Evolutionary conservation across 495 filamentous ascomycete species (phyloP).

Genomic region (Aspergillus bertholletiae): DNA sequence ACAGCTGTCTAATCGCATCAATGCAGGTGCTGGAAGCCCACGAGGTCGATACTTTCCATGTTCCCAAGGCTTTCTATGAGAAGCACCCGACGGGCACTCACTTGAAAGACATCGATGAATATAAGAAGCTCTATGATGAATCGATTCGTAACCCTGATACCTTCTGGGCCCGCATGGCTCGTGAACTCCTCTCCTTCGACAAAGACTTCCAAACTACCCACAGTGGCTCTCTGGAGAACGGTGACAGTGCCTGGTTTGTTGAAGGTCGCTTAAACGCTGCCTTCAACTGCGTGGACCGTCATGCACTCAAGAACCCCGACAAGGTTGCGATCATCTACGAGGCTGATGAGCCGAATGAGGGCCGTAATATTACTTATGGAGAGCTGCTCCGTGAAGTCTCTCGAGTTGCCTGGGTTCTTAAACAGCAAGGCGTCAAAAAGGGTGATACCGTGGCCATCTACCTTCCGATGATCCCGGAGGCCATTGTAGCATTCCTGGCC

Average conservation of each 20-base stretch:
- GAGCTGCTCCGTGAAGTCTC: slow-evolving; percentile 94
- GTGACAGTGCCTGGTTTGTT: slow-evolving; percentile 92
- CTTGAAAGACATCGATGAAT: slow-evolving; percentile 72
- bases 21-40: slow-evolving; percentile 66
- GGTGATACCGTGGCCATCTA: slow-evolving; percentile 97
- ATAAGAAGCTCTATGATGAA: slow-evolving; percentile 90
- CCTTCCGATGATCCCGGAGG: slow-evolving; percentile 98
- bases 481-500: slow-evolving; percentile 85
- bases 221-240: slow-evolving; percentile 69
- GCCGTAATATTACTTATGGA: slow-evolving; percentile 86
- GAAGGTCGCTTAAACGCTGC: slow-evolving; percentile 92
- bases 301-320: slow-evolving; percentile 88
- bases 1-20: slow-evolving; percentile 7
- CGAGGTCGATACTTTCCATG: slow-evolving; percentile 77
- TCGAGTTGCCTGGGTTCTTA: slow-evolving; percentile 77
- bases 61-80: slow-evolving; percentile 59
- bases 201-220: slow-evolving; percentile 89
- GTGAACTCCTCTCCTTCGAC: slow-evolving; percentile 88
- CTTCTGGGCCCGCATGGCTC: slow-evolving; percentile 85
- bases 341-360: slow-evolving; percentile 85
- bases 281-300: slow-evolving; percentile 96
- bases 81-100: slow-evolving; percentile 70
- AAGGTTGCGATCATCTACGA: slow-evolving; percentile 97
- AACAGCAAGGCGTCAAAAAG: slow-evolving; percentile 94
- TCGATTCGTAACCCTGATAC: slow-evolving; percentile 87